phyloP scores from a whole-genome alignment of 2,329 filamentous ascomycete species.

The Fusarium circinatum region DNA sequence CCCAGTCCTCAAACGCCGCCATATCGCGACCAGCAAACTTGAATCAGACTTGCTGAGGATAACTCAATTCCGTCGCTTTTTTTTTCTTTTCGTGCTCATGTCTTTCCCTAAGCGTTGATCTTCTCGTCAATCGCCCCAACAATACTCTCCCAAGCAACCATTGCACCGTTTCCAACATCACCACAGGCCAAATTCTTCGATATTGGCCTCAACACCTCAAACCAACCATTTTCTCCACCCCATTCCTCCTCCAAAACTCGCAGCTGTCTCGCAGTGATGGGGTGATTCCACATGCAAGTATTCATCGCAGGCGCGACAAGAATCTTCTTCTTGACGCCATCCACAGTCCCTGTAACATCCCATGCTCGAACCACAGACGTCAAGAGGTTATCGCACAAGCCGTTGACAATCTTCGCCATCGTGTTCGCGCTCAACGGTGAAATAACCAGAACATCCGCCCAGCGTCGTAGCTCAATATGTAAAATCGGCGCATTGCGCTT shows the following conservation, averaged over 20 bases:
- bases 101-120: conserved; percentile 43
- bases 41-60: background rate
- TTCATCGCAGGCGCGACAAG: conserved; percentile 89
- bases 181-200: conserved; percentile 86
- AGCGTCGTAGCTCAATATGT: conserved; percentile 86
- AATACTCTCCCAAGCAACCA: conserved; percentile 84
- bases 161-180: conserved; percentile 83
- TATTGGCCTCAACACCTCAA: conserved; percentile 78
- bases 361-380: conserved; percentile 83
- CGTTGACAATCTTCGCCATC: conserved; percentile 83
- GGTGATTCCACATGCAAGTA: conserved; percentile 89
- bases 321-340: conserved; percentile 71
- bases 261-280: conserved; percentile 79
- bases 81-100: background rate
- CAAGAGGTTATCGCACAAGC: conserved; percentile 81
- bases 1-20: background rate
- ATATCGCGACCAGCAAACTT: no score
- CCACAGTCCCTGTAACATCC: conserved; percentile 77
- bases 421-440: conserved; percentile 86
- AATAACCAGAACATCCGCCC: conserved; percentile 82
- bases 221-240: conserved; percentile 62
- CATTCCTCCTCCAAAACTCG: conserved; percentile 77
- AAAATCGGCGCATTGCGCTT: conserved; percentile 80
- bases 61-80: accelerated
- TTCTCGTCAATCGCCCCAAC: conserved; percentile 70